Evolutionary conservation across 768 basidiomycete genomes (phyloP), one percentile per base, ranked within the genome.

Genomic region (Tulasnella sp.): DNA sequence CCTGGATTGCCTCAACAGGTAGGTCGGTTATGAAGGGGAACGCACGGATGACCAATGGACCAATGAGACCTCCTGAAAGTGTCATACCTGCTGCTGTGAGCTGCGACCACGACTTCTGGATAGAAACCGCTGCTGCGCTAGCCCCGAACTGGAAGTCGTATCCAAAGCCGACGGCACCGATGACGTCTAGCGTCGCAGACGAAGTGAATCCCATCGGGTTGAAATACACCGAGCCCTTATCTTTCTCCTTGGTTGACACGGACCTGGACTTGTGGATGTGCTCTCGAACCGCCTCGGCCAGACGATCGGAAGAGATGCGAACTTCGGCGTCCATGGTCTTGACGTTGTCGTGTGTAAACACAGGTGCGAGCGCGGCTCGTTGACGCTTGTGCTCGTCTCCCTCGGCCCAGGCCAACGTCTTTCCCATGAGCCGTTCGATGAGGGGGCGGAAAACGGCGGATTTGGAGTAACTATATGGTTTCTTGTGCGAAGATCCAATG

Each of bases 81-180:
- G 55, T 56, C 41, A 43, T 56, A 17, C 41, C 27, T 49, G 53
- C 27, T 30, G 43, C 24, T 49, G 61, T 64, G 61, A 65, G 27
- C 30, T n/a, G 7, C 47, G 53, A 50, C 71, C 71, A 71, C 2
- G 68, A 64, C 5, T 63, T 63, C 32, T 63, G 61, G 51, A 73
- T 72, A 34, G 56, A 55, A 38, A 61, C 52, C 15, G 72, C 71
- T 30, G 70, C 72, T 4, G 64, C 64, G 53, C 65, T 67, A 55
- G 66, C 59, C 19, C 71, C 73, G 17, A 67, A 64, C 43, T 67
- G 63, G 64, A 77, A 76, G 64, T 75, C 71, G 66, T 76, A 72
- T n/a, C 71, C 73, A 49, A 76, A 75, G 0, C 60, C 75, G 52
- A 76, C 72, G 45, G 70, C 67, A 5, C 69, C 68, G 49, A 69